Base-by-base conservation (phyloP, 106 monocot species). In the Agapanthus africanus region DNA sequence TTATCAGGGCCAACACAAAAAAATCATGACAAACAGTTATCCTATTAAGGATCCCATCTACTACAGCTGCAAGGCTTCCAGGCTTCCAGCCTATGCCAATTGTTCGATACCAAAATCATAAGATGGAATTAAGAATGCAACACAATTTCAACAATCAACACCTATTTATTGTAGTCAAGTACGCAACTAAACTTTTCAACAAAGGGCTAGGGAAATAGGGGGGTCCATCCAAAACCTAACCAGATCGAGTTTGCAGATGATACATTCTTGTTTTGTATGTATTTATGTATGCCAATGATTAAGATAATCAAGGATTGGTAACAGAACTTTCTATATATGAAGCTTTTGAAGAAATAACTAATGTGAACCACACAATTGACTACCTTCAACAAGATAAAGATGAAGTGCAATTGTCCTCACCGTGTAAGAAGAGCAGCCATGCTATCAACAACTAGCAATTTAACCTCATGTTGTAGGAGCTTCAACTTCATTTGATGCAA, bases 371-470 rank as follows among this genome's bases (percentile, higher is more conserved):
- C 6, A 28, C 7, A 35, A 11, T 35, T 35, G 23, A 36, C 35
- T 36, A 21, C 2, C 34, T 23, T 61, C 33, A 61, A 35, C 8
- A n/a, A 36, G 0, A 28, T 33, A 57, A 67, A 74, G 14, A 31
- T 54, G 10, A 56, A 67, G 41, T n/a, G n/a, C n/a, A 73, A 42
- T 23, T 62, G 27, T 18, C 34, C 71, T 69, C 57, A 88, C 95
- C 86, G 50, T 30, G 80, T 73, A 51, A 82, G 19, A 69, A 95
- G 78, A 73, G 84, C 88, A 80, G 91, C 86, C 79, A 95, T 88
- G 78, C 91, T 91, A 69, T 95, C 95, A 76, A 95, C 73, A 70
- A 95, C 62, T n/a, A 95, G 77, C 70, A 95, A 82, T 59, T 88
- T 95, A 66, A 95, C 86, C 22, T 95, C 84, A 75, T 88, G 81